A percentile compares a stretch with the other conserved stretches of the same genome.
These are phyloP conservation scores for Seminavis robusta DNA, from an alignment of 108 stramenopile species.

Conservation along the genomic window DNA sequence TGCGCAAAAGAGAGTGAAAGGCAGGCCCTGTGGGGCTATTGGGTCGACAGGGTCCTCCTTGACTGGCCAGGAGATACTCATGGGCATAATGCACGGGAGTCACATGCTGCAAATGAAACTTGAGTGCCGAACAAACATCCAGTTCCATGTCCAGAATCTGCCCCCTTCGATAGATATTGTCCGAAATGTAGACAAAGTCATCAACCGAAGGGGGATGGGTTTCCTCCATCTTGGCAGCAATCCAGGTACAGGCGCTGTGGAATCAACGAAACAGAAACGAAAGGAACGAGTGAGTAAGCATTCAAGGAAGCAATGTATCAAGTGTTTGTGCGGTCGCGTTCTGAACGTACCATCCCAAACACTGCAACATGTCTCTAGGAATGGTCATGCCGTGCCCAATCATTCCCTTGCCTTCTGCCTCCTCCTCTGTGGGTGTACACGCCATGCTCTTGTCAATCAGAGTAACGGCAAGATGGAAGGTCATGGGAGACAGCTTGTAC, in stretches of 20 bases:
- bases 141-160: conserved; percentile 70
- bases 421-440: conserved; percentile 14
- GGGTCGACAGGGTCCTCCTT: conserved; percentile 26
- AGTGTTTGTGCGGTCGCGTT: too few species aligned
- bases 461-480: conserved; percentile 67
- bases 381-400: conserved; percentile 31
- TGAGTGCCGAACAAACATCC: conserved; percentile 48
- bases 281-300: conserved; percentile 5
- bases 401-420: background rate
- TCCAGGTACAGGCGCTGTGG: conserved; percentile 72
- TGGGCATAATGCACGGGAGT: conserved; percentile 60
- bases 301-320: background rate
- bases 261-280: background rate
- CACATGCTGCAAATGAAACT: conserved; percentile 39
- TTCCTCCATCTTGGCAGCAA: conserved; percentile 81
- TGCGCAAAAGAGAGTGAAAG: conserved; percentile 21
- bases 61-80: conserved; percentile 62
- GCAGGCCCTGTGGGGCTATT: too few species aligned
- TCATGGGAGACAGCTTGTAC: conserved; percentile 49
- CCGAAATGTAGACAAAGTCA: conserved; percentile 75
- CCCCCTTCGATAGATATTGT: conserved; percentile 48
- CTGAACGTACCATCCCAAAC: conserved; percentile 55
- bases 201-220: conserved; percentile 33
- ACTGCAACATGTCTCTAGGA: conserved; percentile 42
- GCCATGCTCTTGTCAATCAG: conserved; percentile 73